These are phyloP conservation scores for Aspergillus ustus DNA, from an alignment of 2,329 filamentous ascomycete species.

Conservation along the genomic window DNA sequence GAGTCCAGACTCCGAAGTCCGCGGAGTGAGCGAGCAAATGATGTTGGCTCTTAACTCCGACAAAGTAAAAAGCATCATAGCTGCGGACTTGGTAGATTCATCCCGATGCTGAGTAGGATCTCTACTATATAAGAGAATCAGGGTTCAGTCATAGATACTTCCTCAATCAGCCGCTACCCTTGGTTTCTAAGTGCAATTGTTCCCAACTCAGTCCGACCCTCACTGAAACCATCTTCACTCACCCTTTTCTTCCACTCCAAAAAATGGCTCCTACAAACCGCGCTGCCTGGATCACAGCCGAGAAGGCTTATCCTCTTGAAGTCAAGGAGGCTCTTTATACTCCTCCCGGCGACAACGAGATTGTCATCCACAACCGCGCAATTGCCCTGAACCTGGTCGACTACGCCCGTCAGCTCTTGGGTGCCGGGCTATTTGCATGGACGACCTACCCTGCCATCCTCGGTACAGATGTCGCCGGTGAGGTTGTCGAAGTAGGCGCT, in stretches of 20 bases:
- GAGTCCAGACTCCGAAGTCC: background rate
- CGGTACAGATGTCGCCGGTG: constrained; percentile 52
- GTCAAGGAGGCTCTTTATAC: constrained; percentile 46
- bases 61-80: background rate
- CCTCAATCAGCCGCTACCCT: background rate
- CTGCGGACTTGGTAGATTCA: background rate
- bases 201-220: too few relatives aligned
- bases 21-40: background rate
- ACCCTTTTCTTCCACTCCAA: background rate
- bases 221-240: too few relatives aligned
- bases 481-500: constrained; percentile 46
- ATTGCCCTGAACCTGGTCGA: constrained; percentile 52
- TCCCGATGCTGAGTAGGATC: too few relatives aligned
- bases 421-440: constrained; percentile 33
- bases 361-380: constrained; percentile 48
- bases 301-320: constrained; percentile 36
- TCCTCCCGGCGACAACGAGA: constrained; percentile 38
- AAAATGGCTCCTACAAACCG: constrained; percentile 29
- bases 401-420: constrained; percentile 41
- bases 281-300: constrained; percentile 41
- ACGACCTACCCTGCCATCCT: constrained; percentile 41
- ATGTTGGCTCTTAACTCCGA: background rate
- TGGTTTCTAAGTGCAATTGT: background rate
- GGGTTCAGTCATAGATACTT: too few relatives aligned
- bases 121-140: too few relatives aligned